Percentiles rank a stretch among this genome's conserved stretches.
phyloP scores from a whole-genome alignment of 208 protist genomes.

The Crithidia fasciculata region DNA sequence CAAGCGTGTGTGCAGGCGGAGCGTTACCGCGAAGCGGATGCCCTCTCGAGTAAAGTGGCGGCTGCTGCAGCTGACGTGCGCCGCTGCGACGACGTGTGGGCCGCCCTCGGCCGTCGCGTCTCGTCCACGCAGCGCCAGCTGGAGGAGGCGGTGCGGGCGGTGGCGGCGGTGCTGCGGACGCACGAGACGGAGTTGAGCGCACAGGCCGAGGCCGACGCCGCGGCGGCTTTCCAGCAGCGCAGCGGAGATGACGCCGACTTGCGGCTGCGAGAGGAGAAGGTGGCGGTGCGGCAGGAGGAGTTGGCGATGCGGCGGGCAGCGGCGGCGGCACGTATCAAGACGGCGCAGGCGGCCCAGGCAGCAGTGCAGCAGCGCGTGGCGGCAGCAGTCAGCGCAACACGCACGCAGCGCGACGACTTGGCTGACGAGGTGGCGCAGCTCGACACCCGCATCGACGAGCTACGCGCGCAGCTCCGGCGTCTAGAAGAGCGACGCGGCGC shows the following conservation, averaged over 20 bases:
- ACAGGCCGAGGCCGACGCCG: conserved; percentile 18
- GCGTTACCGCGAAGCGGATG: conserved; percentile 41
- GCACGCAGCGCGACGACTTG: conserved; percentile 18
- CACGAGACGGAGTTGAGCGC: conserved; percentile 25
- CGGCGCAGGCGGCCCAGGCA: neutral
- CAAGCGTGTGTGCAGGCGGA: conserved; percentile 36
- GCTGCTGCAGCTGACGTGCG: conserved; percentile 1
- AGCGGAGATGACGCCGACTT: conserved; percentile 20
- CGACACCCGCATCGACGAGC: conserved; percentile 3
- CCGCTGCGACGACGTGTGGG: conserved; percentile 20
- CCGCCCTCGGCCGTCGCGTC: conserved; percentile 5
- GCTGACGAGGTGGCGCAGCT: conserved; percentile 17
- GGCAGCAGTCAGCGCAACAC: conserved; percentile 14
- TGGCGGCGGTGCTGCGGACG: conserved; percentile 12
- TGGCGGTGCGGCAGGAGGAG: conserved; percentile 1
- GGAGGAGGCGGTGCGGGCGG: conserved; percentile 16
- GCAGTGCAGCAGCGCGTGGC: conserved; percentile 16
- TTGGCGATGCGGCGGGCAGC: neutral
- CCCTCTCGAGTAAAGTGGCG: conserved; percentile 20
- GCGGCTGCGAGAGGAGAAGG: conserved; percentile 14
- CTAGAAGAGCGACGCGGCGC: conserved; percentile 32
- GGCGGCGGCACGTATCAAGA: neutral
- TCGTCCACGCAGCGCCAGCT: conserved; percentile 10
- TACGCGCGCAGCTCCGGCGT: conserved; percentile 34
- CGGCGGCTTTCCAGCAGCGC: conserved; percentile 12